Evolutionary conservation across 495 filamentous ascomycete species (phyloP), one percentile per base, ranked within the genome.

Genomic region (Achaetomiella virescens): DNA sequence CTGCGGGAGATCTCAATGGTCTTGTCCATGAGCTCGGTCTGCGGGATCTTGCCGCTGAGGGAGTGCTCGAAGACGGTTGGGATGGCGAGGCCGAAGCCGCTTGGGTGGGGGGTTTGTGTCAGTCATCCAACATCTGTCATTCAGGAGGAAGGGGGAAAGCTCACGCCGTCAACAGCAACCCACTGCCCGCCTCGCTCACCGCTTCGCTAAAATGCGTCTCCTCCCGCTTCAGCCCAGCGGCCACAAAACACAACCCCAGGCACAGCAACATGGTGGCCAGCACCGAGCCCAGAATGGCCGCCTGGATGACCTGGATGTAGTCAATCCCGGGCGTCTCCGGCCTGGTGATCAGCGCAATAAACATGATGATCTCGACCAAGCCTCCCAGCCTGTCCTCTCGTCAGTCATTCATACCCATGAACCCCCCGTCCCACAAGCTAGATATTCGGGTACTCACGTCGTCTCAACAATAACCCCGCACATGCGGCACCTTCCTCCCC

Each of bases 391-490:
- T 72, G 27, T n/a, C 14, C 27, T 22, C 12, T 17, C 18, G 22
- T 29, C 38, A 45, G 49, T 52, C 24, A 52, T 36, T 17, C 44
- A 29, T n/a, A 7, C 36, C 3, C 36, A 15, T 11, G 3, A 12
- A n/a, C 36, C 36, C 10, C 36, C 36, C 21, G 15, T 25, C 6
- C n/a, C 35, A 15, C 36, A n/a, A n/a, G n/a, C n/a, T n/a, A n/a
- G n/a, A n/a, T n/a, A n/a, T n/a, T n/a, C n/a, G n/a, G n/a, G n/a
- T n/a, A 62, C 69, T 60, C 43, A 70, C 20, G 86, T 86, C 0
- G 84, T 90, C 66, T 95, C 89, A 10, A 87, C 59, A 46, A 96
- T 69, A 17, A 96, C 79, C 90, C 90, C 25, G 86, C 20, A 92
- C 87, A 63, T 87, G 87, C 17, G 86, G 85, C 27, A 95, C 65